Conservation (phyloP, 805 yeast species). For the Wickerhamiella bombiphila region DNA sequence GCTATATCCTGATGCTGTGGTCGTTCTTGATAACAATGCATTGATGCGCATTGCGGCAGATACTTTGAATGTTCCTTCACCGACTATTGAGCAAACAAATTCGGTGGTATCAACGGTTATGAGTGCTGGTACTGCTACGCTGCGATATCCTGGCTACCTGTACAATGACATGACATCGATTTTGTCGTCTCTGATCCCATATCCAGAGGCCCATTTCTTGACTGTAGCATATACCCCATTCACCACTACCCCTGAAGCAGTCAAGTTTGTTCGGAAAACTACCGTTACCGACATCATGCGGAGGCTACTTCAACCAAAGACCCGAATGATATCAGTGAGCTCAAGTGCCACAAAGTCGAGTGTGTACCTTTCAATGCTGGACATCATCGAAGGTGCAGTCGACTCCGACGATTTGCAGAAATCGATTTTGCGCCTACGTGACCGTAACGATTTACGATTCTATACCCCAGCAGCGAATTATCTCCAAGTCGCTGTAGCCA, state of each 20-base stretch:
- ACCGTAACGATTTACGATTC: slow-evolving; percentile 40
- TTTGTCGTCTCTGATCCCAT: slow-evolving; percentile 68
- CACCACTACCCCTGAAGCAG: slow-evolving; percentile 40
- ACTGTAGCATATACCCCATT: slow-evolving; percentile 67
- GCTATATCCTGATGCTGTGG: slow-evolving; percentile 70
- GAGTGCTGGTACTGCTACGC: slow-evolving; percentile 71
- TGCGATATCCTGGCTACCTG: slow-evolving; percentile 84
- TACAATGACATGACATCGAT: slow-evolving; percentile 75
- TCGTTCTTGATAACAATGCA: slow-evolving; percentile 88
- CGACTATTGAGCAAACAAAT: slow-evolving; percentile 67
- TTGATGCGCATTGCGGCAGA: slow-evolving; percentile 55
- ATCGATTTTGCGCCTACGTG: slow-evolving; percentile 27
- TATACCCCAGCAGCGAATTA: slow-evolving; percentile 79
- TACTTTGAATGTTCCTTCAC: slow-evolving; percentile 39
- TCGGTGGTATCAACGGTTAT: slow-evolving; percentile 73
- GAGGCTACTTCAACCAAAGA: slow-evolving; percentile 64
- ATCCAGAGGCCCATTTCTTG: slow-evolving; percentile 67
- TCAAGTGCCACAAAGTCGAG: slow-evolving; percentile 25
- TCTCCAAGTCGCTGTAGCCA: slow-evolving; percentile 63
- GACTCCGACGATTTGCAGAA: slow-evolving; percentile 56
- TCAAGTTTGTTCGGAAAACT: slow-evolving; percentile 47
- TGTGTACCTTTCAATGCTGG: slow-evolving; percentile 53
- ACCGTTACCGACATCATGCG: slow-evolving; percentile 77
- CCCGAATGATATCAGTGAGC: slow-evolving; percentile 47
- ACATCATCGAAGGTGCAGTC: slow-evolving; percentile 50